Evolutionary conservation across 306 rosid species (phyloP).

Genomic region (Acacia melanoxylon): DNA sequence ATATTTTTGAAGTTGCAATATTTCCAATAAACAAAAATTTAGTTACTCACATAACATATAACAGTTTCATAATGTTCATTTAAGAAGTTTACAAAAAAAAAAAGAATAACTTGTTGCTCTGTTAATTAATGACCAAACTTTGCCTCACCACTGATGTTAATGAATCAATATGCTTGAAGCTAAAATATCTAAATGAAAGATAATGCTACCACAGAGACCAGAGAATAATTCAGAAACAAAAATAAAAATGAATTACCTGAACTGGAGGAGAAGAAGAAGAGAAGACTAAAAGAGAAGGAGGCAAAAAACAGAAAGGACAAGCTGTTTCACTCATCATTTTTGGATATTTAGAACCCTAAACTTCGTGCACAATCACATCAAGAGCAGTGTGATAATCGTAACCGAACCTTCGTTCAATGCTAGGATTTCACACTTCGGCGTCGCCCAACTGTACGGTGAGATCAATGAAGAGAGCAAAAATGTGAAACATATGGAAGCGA

Average conservation of each 20-base stretch:
- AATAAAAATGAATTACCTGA: slow-evolving; percentile 53
- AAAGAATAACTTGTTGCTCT: neutral
- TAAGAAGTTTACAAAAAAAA: neutral
- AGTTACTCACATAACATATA: neutral
- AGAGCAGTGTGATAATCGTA: slow-evolving; percentile 63
- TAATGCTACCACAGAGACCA: neutral
- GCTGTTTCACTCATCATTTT: slow-evolving; percentile 39
- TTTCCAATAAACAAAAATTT: neutral
- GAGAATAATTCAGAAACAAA: neutral
- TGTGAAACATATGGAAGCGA: slow-evolving; percentile 24
- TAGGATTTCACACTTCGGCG: slow-evolving; percentile 80
- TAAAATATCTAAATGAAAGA: no score
- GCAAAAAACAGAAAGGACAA: slow-evolving; percentile 39
- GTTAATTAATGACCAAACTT: neutral
- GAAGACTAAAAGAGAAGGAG: slow-evolving; percentile 40
- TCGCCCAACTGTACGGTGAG: slow-evolving; percentile 82
- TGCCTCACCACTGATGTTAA: neutral
- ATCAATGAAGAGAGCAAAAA: slow-evolving; percentile 28
- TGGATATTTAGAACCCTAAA: slow-evolving; percentile 35
- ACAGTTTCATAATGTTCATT: neutral
- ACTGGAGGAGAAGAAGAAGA: slow-evolving; percentile 52
- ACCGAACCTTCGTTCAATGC: slow-evolving; percentile 68
- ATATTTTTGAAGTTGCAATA: neutral
- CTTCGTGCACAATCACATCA: slow-evolving; percentile 74
- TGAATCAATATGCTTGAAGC: neutral